Evolutionary conservation across 2,329 filamentous ascomycete species (phyloP).

Genomic region (Teratosphaeria destructans): DNA sequence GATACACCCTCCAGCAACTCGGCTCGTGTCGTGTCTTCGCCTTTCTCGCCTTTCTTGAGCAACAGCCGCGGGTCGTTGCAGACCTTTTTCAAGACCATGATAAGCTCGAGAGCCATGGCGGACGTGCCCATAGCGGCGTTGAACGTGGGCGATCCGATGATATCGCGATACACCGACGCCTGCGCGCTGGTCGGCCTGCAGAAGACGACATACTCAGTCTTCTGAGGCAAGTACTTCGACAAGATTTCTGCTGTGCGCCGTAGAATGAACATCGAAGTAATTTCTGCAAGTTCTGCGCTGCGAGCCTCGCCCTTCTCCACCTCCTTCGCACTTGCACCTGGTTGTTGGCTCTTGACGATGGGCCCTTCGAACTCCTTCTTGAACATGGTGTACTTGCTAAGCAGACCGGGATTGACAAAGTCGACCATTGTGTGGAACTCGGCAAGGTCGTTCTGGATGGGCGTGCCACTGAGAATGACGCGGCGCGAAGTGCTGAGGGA

Average conservation of each 20-base stretch:
- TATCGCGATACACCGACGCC: slow-evolving; percentile 50
- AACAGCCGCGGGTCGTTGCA: slow-evolving; percentile 61
- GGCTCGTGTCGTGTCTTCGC: slow-evolving; percentile 28
- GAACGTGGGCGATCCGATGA: slow-evolving; percentile 56
- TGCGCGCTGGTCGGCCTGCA: slow-evolving; percentile 53
- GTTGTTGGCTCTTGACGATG: slow-evolving; percentile 54
- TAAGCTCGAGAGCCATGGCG: slow-evolving; percentile 56
- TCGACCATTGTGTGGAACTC: slow-evolving; percentile 61
- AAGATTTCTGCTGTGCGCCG: slow-evolving; percentile 57
- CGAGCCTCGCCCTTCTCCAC: slow-evolving; percentile 54
- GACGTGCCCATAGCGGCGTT: slow-evolving; percentile 50
- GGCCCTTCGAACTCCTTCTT: slow-evolving; percentile 55
- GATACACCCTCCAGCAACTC: slow-evolving; percentile 37
- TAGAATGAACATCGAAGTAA: slow-evolving; percentile 56
- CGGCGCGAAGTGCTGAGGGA: slow-evolving; percentile 51
- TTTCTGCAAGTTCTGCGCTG: slow-evolving; percentile 48
- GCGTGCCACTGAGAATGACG: slow-evolving; percentile 56
- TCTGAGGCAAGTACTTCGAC: slow-evolving; percentile 54
- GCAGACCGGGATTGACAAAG: slow-evolving; percentile 56
- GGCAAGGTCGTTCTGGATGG: slow-evolving; percentile 57
- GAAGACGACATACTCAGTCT: slow-evolving; percentile 58
- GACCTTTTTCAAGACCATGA: slow-evolving; percentile 62
- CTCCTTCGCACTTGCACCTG: slow-evolving; percentile 49
- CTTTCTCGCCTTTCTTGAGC: slow-evolving; percentile 35
- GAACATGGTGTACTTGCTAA: slow-evolving; percentile 53